Conservation (phyloP, 2,329 filamentous ascomycete genomes). For the Monilinia laxa region DNA sequence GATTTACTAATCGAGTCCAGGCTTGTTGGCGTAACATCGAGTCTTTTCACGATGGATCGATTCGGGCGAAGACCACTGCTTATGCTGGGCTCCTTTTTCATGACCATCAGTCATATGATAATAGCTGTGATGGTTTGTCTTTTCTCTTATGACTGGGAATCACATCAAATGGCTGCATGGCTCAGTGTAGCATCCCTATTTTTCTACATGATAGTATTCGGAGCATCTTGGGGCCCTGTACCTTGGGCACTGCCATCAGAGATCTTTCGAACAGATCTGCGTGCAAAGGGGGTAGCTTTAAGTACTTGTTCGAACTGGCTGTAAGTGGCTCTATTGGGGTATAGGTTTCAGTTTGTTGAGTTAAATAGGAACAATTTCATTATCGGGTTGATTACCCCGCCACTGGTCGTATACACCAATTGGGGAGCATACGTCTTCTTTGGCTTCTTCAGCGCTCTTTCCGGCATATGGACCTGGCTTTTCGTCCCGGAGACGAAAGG, state of each 20-base stretch:
- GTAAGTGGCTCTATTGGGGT: conserved; percentile 28
- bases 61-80: conserved; percentile 49
- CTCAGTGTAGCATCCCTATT: conserved; percentile 54
- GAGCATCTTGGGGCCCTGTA: conserved; percentile 27
- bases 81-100: conserved; percentile 46
- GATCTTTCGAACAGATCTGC: conserved; percentile 59
- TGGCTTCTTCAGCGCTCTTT: conserved; percentile 49
- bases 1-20: conserved; percentile 1
- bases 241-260: conserved; percentile 50
- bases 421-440: conserved; percentile 59
- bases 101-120: conserved; percentile 49
- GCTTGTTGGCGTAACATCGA: conserved; percentile 47
- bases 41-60: conserved; percentile 50
- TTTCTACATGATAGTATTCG: conserved; percentile 64
- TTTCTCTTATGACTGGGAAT: conserved; percentile 51
- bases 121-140: conserved; percentile 55
- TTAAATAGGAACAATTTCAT: conserved; percentile 19
- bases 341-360: background rate
- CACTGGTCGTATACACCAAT: conserved; percentile 57
- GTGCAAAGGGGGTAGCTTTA: conserved; percentile 64
- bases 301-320: conserved; percentile 64
- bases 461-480: conserved; percentile 50
- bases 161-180: conserved; percentile 54
- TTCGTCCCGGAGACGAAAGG: conserved; percentile 50
- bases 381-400: conserved; percentile 58